phyloP scores from a whole-genome alignment of 2,329 filamentous ascomycete genomes.

The Xylaria sp. region DNA sequence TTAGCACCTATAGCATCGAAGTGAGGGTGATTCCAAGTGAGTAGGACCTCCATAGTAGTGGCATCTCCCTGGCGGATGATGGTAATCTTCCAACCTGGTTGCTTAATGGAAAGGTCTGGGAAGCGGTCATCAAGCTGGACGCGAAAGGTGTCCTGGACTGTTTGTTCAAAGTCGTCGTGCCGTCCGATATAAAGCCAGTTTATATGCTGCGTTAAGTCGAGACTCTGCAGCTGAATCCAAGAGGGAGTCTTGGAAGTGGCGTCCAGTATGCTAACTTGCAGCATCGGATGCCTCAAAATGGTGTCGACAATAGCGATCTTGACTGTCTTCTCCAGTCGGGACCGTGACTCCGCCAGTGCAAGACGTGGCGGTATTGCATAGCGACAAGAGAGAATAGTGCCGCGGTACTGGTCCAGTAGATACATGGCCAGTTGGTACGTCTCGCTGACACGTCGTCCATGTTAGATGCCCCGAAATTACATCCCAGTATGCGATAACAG shows the following conservation, averaged over 20 bases:
- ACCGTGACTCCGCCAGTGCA: slow-evolving; percentile 12
- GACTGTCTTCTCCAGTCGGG: slow-evolving; percentile 29
- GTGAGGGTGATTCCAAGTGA: slow-evolving; percentile 42
- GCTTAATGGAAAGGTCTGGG: slow-evolving; percentile 30
- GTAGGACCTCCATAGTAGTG: slow-evolving; percentile 17
- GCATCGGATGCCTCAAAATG: slow-evolving; percentile 37
- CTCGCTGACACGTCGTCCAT: slow-evolving; percentile 35
- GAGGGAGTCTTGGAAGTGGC: slow-evolving; percentile 34
- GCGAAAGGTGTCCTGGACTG: slow-evolving; percentile 9
- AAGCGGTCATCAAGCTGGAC: slow-evolving; percentile 40
- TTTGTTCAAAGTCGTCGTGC: slow-evolving; percentile 31
- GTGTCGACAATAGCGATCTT: slow-evolving; percentile 33
- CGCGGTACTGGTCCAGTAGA: slow-evolving; percentile 43
- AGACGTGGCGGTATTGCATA: slow-evolving; percentile 39
- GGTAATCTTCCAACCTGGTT: slow-evolving; percentile 40
- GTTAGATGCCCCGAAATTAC: slow-evolving; percentile 20
- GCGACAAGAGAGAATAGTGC: slow-evolving; percentile 41
- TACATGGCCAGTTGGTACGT: slow-evolving; percentile 43
- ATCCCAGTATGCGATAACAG: slow-evolving; percentile 24
- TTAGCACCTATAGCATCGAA: slow-evolving; percentile 40
- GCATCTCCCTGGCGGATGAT: slow-evolving; percentile 26
- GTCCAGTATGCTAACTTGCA: slow-evolving; percentile 40
- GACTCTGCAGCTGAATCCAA: slow-evolving; percentile 37
- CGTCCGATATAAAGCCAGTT: slow-evolving; percentile 38
- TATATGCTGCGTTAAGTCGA: slow-evolving; percentile 40